Base-by-base conservation (phyloP, 2,329 filamentous ascomycete genomes). In the Hawksworthiomyces lignivorus region DNA sequence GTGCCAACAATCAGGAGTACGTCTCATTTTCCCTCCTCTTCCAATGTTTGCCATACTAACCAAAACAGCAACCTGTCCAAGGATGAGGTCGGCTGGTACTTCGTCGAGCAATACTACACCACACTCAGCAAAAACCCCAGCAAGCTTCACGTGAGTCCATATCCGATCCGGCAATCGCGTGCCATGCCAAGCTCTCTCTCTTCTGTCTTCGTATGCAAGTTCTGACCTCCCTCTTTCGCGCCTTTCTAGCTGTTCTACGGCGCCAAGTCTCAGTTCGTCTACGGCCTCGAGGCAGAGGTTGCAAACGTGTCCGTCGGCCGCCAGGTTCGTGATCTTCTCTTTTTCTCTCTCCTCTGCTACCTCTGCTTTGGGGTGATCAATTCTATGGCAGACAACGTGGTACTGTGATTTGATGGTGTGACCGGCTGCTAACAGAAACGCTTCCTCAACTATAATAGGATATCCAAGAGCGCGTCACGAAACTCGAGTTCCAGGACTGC, bases 61-160 rank as follows among this genome's bases (percentile, higher is more conserved):
- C 9, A 15, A 18, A 41, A 62, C 55, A 67, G 59, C 58, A 70
- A 75, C 54, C 66, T 79, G 30, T 71, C 73, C 55, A 96, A 95
- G 72, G 88, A 95, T 62, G 87, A 97, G 70, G 88, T 98, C 53
- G 92, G 88, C 65, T 98, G 92, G 92, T 97, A 90, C 70, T 98
- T 98, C 55, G 92, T 98, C 45, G 89, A 97, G 76, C 88, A 95
- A 67, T 98, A 96, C 74, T 98, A 98, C 70, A 97, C 87, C 54
- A 98, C 88, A 48, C 70, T 98, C 59, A 96, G 89, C 79, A 89
- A 90, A 67, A 85, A 73, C 52, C 89, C 92, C 18, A 88, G 95
- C 61, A 94, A 92, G 68, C 84, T 98, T 56, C 90, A 88, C 60
- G 78, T 82, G 67, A 56, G 77, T 67, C n/a, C n/a, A n/a, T n/a